Percentiles rank a stretch among this genome's conserved stretches.
Conservation (phyloP, 2,329 filamentous ascomycete genomes). For the Ilyonectria destructans region DNA sequence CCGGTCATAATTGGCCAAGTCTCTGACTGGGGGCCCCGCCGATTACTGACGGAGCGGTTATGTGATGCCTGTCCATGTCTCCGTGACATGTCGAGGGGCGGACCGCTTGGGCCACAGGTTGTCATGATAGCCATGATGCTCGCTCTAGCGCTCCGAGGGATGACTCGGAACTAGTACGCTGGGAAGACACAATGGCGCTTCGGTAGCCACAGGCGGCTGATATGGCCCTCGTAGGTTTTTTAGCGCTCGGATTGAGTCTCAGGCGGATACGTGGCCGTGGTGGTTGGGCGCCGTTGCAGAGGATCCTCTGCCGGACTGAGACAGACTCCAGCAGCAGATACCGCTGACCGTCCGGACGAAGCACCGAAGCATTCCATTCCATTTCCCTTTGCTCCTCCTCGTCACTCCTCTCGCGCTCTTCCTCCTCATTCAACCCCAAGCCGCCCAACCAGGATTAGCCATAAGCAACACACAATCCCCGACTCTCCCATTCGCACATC, state of each 20-base stretch:
- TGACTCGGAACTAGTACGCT: not conserved
- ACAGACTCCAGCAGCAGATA: not conserved
- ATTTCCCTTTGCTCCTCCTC: not conserved
- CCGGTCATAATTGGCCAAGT: slow-evolving; percentile 5
- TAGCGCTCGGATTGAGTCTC: not conserved
- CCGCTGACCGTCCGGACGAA: slow-evolving; percentile 15
- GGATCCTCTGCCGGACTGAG: slow-evolving; percentile 13
- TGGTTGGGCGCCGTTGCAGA: slow-evolving; percentile 10
- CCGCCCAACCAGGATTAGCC: slow-evolving; percentile 6
- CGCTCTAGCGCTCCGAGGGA: not conserved
- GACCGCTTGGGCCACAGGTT: not conserved
- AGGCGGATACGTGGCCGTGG: not conserved
- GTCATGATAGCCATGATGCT: not conserved
- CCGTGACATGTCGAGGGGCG: not conserved
- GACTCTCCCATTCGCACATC: slow-evolving; percentile 3
- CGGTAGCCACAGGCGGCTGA: not conserved
- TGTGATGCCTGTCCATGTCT: not conserved
- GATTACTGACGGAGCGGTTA: not conserved
- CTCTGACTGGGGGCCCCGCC: not conserved
- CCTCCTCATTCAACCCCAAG: slow-evolving; percentile 1
- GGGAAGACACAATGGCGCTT: not conserved
- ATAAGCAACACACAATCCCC: not conserved
- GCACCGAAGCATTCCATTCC: slow-evolving; percentile 8
- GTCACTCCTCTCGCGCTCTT: not conserved
- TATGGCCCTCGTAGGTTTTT: not conserved